A percentile compares a stretch with the other conserved stretches of the same genome.
Conservation (phyloP, 768 basidiomycete species). For the Amanita pallidorosea region DNA sequence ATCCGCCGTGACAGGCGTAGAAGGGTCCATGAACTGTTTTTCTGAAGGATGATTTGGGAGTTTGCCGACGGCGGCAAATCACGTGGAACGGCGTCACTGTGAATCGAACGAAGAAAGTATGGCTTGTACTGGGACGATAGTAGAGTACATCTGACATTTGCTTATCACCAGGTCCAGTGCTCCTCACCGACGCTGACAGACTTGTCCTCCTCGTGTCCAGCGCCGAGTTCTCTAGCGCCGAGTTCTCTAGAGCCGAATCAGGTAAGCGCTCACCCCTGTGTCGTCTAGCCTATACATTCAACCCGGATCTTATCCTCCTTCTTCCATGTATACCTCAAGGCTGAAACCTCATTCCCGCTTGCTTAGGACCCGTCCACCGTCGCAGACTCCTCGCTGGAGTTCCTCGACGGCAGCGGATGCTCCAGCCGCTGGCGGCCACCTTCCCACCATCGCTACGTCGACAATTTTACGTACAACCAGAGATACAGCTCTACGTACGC, state of each 20-base stretch:
- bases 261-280: neutral
- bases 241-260: neutral
- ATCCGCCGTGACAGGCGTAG: slow-evolving; percentile 68
- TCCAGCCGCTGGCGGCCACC: slow-evolving; percentile 72
- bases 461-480: slow-evolving; percentile 52
- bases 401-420: slow-evolving; percentile 44
- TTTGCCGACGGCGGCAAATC: neutral
- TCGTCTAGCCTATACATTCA: slow-evolving; percentile 8
- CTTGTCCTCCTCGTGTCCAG: too few relatives aligned
- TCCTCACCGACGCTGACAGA: too few relatives aligned
- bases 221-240: neutral
- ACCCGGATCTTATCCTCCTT: slow-evolving; percentile 32
- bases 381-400: slow-evolving; percentile 29
- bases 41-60: too few relatives aligned
- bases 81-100: too few relatives aligned
- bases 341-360: slow-evolving; percentile 15
- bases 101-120: too few relatives aligned
- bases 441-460: slow-evolving; percentile 64
- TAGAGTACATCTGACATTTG: too few relatives aligned
- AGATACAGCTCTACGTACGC: slow-evolving; percentile 61
- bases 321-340: slow-evolving; percentile 27
- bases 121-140: too few relatives aligned
- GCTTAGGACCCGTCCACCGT: slow-evolving; percentile 7
- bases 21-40: slow-evolving; percentile 31
- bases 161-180: too few relatives aligned